Percentiles rank a stretch among this genome's conserved stretches.
These are phyloP conservation scores for sunflower (Helianthus annuus) DNA, from an alignment of 129 eudicot species.

Conservation along the genomic window DNA sequence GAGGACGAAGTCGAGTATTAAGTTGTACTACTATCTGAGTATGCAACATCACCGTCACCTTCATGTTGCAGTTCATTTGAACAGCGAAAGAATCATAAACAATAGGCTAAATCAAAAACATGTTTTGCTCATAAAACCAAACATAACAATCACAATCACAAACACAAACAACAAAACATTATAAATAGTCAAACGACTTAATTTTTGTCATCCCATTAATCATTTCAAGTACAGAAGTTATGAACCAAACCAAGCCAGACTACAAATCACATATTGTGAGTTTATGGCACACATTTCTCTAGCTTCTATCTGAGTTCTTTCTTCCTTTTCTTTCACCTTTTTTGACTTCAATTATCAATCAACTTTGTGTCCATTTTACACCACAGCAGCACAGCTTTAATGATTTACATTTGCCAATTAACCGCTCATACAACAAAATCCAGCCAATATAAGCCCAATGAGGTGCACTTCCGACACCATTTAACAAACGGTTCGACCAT, in stretches of 20 bases:
- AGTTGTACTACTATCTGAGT: no score
- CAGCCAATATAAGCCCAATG: constrained; percentile 8
- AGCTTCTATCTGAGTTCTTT: not conserved
- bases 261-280: constrained; percentile 28
- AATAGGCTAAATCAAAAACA: not conserved
- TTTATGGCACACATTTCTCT: constrained; percentile 27
- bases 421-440: constrained; percentile 12
- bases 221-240: constrained; percentile 29
- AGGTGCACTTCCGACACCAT: not conserved
- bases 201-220: constrained; percentile 27
- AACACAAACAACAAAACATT: not conserved
- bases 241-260: constrained; percentile 24
- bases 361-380: constrained; percentile 27
- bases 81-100: no score
- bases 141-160: not conserved
- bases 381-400: constrained; percentile 12
- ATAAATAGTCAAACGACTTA: constrained; percentile 24
- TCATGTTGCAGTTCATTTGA: no score
- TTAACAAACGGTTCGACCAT: constrained; percentile 60
- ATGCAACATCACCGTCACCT: no score
- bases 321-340: constrained; percentile 5
- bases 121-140: not conserved
- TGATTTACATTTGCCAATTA: constrained; percentile 27
- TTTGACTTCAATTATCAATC: constrained; percentile 8
- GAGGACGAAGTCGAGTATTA: no score